A percentile compares a stretch with the other conserved stretches of the same genome.
phyloP scores from a whole-genome alignment of 345 rosid species.

The Ceriops decandra region DNA sequence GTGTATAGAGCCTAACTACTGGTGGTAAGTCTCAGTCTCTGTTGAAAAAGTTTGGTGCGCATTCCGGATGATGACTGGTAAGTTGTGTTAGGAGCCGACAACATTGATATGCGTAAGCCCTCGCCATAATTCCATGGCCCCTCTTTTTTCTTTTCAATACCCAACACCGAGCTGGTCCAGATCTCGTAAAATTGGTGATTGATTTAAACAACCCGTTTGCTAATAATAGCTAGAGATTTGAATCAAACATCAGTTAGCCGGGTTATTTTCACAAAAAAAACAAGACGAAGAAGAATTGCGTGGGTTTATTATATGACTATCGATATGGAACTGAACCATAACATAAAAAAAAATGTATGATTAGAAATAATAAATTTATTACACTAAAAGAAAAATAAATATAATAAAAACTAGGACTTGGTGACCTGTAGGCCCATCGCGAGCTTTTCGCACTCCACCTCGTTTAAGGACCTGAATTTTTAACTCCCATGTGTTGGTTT shows the following conservation, averaged over 20 bases:
- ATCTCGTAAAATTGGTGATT: background rate
- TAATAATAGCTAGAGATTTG: background rate
- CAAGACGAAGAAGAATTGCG: no score
- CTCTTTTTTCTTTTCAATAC: background rate
- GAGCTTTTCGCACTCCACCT: no score
- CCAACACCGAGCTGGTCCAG: background rate
- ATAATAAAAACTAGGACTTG: no score
- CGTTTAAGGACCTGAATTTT: no score
- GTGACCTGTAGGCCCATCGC: no score
- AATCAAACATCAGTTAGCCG: background rate
- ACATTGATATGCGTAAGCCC: constrained; percentile 43
- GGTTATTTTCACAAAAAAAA: no score
- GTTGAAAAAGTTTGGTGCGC: constrained; percentile 36
- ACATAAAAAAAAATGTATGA: no score
- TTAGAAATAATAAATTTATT: no score
- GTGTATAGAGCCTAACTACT: no score
- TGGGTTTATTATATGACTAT: no score
- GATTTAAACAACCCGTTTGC: background rate
- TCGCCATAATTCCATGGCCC: constrained; percentile 5
- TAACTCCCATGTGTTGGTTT: background rate
- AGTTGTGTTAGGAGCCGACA: constrained; percentile 39
- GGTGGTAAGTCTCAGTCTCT: background rate
- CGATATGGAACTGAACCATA: no score
- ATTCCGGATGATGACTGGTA: constrained; percentile 31
- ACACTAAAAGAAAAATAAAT: no score